A percentile compares a stretch with the other conserved stretches of the same genome.
These are phyloP conservation scores for Cryptococcus floricola DNA, from an alignment of 1,284 basidiomycete genomes.

Conservation along the genomic window DNA sequence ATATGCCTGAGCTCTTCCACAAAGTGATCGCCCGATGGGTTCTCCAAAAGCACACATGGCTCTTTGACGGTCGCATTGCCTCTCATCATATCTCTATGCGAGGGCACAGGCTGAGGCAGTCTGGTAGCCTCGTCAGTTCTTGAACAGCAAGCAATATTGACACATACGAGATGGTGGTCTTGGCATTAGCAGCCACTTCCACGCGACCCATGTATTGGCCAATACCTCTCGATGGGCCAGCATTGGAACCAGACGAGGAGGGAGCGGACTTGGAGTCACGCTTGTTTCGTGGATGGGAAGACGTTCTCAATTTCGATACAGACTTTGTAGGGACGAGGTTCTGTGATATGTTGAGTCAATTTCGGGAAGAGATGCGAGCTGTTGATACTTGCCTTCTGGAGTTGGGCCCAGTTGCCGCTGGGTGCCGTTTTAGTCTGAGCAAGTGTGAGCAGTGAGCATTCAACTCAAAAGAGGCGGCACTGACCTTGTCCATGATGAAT, in stretches of 20 bases:
- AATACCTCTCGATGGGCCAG: not conserved
- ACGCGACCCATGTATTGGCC: not conserved
- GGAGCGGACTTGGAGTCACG: too few relatives aligned
- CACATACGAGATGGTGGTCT: not conserved
- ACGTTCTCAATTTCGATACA: too few relatives aligned
- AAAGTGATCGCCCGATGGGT: not conserved
- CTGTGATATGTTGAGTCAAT: too few relatives aligned
- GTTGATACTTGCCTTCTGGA: conserved; percentile 16
- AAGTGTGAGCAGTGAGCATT: not conserved
- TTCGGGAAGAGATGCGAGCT: too few relatives aligned
- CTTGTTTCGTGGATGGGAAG: too few relatives aligned
- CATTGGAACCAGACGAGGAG: too few relatives aligned
- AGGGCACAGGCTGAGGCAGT: not conserved
- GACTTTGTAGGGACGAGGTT: too few relatives aligned
- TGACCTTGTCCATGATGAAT: conserved; percentile 11
- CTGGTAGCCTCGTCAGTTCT: not conserved
- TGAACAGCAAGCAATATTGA: not conserved
- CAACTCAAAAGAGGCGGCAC: not conserved
- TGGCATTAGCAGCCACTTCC: not conserved
- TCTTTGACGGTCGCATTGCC: not conserved
- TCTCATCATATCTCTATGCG: not conserved
- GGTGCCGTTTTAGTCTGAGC: not conserved
- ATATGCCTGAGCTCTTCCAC: not conserved
- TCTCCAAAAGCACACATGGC: not conserved
- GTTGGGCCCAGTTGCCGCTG: conserved; percentile 23